Percentiles rank a stretch among this genome's conserved stretches.
Evolutionary conservation across 768 basidiomycete genomes (phyloP).

Genomic region (Kwoniella dejecticola): DNA sequence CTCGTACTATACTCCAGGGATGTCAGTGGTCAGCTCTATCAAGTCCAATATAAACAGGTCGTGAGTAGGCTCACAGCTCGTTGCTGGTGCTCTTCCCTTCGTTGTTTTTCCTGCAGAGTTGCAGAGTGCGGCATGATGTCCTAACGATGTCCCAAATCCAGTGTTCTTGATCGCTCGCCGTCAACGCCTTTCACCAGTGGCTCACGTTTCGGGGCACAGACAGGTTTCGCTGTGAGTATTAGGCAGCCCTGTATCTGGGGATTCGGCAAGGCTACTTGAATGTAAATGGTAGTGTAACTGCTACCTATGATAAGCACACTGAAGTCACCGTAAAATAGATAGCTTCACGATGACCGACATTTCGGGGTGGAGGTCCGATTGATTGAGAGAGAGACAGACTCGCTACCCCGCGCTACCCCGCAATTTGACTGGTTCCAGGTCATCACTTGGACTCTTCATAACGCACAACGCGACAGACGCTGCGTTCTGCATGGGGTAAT

Average conservation of each 20-base stretch:
- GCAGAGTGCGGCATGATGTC: conserved; percentile 15
- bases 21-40: too few relatives aligned
- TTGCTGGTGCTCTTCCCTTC: conserved; percentile 49
- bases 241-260: too few relatives aligned
- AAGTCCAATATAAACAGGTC: neutral
- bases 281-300: neutral
- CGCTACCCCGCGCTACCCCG: neutral
- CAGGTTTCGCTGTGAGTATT: too few relatives aligned
- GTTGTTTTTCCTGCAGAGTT: conserved; percentile 22
- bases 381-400: neutral
- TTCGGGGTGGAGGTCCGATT: conserved; percentile 3
- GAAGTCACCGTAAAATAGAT: neutral
- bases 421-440: neutral
- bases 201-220: too few relatives aligned
- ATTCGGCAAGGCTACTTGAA: too few relatives aligned
- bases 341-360: neutral
- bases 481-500: neutral
- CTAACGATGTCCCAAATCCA: too few relatives aligned
- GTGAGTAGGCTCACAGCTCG: conserved; percentile 31
- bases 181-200: too few relatives aligned
- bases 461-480: neutral
- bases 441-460: neutral
- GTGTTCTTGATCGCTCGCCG: too few relatives aligned
- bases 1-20: conserved; percentile 18
- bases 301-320: neutral